Percentiles rank a stretch among this genome's conserved stretches.
phyloP scores from a whole-genome alignment of 495 filamentous ascomycete species.

The Penicillium bovifimosum region DNA sequence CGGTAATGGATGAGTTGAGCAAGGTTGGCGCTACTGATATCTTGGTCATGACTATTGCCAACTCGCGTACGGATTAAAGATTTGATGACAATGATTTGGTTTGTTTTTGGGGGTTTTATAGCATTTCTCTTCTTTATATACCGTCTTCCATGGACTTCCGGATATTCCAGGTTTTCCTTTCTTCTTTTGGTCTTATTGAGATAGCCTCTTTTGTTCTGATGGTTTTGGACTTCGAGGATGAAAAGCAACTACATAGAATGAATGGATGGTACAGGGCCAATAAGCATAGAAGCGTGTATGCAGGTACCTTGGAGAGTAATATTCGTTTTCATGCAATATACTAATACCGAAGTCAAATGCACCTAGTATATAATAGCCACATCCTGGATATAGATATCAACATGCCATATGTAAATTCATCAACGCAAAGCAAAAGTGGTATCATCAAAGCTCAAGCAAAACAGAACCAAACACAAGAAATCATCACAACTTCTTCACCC shows the following conservation, averaged over 20 bases:
- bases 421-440: conserved; percentile 5
- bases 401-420: background rate
- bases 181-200: conserved; percentile 4
- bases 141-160: conserved; percentile 4
- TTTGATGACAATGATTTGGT: conserved; percentile 7
- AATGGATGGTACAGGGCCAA: conserved; percentile 19
- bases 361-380: conserved; percentile 2
- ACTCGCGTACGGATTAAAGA: conserved; percentile 58
- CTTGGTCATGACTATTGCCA: conserved; percentile 79
- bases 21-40: conserved; percentile 82
- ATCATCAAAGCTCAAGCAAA: conserved; percentile 14
- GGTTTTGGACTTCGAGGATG: background rate
- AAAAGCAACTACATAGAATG: conserved; percentile 21
- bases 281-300: conserved; percentile 13
- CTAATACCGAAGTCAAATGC: background rate
- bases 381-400: background rate
- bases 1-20: conserved; percentile 84
- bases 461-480: background rate
- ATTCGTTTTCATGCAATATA: background rate
- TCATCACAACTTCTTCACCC: conserved; percentile 12
- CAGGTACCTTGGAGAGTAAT: conserved; percentile 8
- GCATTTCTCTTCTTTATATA: conserved; percentile 9
- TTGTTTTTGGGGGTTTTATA: conserved; percentile 6
- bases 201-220: background rate
- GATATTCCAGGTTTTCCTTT: background rate